Evolutionary conservation across 2,329 filamentous ascomycete genomes (phyloP).

Genomic region (Monilinia fructigena): DNA sequence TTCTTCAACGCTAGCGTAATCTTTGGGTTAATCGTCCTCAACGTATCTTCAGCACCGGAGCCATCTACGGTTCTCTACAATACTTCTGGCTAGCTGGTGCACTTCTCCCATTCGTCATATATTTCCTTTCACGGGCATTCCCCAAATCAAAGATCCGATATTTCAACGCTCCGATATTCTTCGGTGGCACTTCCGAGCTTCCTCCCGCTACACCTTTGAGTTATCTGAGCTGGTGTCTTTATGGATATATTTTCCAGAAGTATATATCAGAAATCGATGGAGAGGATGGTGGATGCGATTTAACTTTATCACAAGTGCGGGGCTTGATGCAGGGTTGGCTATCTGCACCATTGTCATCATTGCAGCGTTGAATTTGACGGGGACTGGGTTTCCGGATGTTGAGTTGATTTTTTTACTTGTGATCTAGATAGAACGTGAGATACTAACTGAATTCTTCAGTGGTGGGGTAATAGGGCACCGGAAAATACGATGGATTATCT

Average conservation of each 20-base stretch:
- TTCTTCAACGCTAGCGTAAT: slow-evolving; percentile 67
- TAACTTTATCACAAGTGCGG: slow-evolving; percentile 73
- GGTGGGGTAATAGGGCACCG: slow-evolving; percentile 62
- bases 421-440: neutral
- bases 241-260: slow-evolving; percentile 68
- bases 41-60: slow-evolving; percentile 43
- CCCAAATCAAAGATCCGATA: slow-evolving; percentile 58
- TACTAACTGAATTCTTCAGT: slow-evolving; percentile 39
- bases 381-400: slow-evolving; percentile 53
- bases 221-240: slow-evolving; percentile 65
- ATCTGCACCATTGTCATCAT: slow-evolving; percentile 69
- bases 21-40: slow-evolving; percentile 70
- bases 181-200: slow-evolving; percentile 20
- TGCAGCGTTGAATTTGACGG: slow-evolving; percentile 62
- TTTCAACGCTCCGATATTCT: slow-evolving; percentile 25
- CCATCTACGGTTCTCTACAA: slow-evolving; percentile 62
- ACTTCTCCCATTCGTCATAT: slow-evolving; percentile 60
- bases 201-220: slow-evolving; percentile 70
- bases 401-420: neutral
- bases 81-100: slow-evolving; percentile 72
- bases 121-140: slow-evolving; percentile 52
- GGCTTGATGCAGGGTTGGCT: slow-evolving; percentile 66
- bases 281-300: slow-evolving; percentile 75
- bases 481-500: slow-evolving; percentile 28
- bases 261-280: slow-evolving; percentile 62